A percentile compares a stretch with the other conserved stretches of the same genome.
Conservation (phyloP, 1,139 yeast genomes). For the Magnusiomyces sp. region DNA sequence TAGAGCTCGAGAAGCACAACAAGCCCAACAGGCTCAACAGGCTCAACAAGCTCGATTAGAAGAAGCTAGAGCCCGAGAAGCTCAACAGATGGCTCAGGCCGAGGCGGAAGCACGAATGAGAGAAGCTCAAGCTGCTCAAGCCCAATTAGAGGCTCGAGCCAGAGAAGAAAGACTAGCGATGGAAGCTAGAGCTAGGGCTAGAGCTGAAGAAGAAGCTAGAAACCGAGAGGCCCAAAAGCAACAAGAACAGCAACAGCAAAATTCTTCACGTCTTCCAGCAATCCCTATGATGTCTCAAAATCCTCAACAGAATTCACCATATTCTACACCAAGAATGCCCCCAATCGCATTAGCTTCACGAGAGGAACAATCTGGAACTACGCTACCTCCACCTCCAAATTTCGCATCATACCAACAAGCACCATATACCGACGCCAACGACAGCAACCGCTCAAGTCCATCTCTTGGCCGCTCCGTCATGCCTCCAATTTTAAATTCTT, state of each 20-base stretch:
- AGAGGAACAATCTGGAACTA: constrained; percentile 1
- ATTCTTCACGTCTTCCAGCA: too few species aligned
- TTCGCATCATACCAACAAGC: background rate
- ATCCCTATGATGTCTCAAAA: too few species aligned
- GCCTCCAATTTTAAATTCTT: background rate
- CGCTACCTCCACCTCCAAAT: constrained; percentile 2
- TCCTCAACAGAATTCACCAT: too few species aligned
- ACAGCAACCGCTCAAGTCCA: background rate
- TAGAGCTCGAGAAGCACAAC: constrained; percentile 18
- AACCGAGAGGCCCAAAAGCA: background rate
- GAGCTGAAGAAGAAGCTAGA: background rate
- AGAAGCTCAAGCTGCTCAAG: background rate
- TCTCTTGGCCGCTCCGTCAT: background rate
- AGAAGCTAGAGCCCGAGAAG: background rate
- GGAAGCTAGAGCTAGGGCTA: background rate
- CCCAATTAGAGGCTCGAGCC: background rate
- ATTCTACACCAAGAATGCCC: too few species aligned
- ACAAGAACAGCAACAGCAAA: background rate
- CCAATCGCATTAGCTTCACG: background rate
- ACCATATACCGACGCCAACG: background rate
- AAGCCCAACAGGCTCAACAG: constrained; percentile 11
- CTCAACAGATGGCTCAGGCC: background rate
- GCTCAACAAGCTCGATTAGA: background rate
- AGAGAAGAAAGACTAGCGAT: background rate
- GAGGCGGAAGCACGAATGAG: background rate